Conservation (phyloP, 1,139 yeast species). For the Sugiyamaella neomexicana region DNA sequence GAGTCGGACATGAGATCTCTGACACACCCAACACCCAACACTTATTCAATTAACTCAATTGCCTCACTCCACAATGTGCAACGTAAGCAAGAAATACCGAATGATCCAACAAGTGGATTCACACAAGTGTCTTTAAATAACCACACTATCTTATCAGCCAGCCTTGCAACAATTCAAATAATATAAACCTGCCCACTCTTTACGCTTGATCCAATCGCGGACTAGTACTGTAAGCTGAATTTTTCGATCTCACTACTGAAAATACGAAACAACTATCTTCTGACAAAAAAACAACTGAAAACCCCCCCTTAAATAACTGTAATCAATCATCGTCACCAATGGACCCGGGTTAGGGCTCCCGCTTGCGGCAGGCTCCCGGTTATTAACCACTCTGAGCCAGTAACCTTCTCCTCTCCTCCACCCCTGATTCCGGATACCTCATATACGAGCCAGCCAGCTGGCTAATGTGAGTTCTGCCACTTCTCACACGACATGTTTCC, state of each 20-base stretch:
- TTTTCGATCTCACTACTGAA: no score
- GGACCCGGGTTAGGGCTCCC: neutral
- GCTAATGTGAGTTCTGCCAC: neutral
- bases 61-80: neutral
- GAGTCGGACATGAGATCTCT: neutral
- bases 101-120: neutral
- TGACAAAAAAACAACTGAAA: neutral
- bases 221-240: neutral
- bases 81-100: neutral
- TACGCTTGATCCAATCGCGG: neutral
- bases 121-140: neutral
- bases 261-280: no score
- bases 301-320: neutral
- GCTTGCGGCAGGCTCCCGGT: neutral
- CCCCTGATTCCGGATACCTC: neutral
- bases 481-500: neutral
- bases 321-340: neutral
- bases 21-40: no score
- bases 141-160: neutral
- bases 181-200: neutral
- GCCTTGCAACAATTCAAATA: neutral
- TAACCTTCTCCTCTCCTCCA: no score
- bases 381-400: neutral
- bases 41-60: neutral
- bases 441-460: neutral